Percentiles rank a stretch among this genome's conserved stretches.
Conservation (phyloP, 306 rosid genomes). For the Medicago arabica region DNA sequence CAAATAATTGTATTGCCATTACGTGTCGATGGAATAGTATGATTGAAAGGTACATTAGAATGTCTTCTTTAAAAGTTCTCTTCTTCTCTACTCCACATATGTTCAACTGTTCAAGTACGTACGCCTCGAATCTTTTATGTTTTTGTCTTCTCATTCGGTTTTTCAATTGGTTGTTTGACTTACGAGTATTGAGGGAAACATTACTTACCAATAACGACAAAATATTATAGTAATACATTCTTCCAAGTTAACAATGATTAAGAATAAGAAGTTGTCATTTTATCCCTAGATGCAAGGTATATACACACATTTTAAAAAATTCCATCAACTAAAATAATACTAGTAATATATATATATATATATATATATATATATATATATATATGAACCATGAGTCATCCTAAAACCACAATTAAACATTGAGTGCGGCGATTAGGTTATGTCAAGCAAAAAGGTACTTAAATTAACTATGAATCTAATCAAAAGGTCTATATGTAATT, state of each 20-base stretch:
- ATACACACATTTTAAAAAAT: neutral
- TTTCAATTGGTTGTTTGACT: neutral
- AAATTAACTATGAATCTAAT: too few relatives aligned
- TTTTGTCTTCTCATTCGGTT: neutral
- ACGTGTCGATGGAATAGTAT: neutral
- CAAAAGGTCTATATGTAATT: too few relatives aligned
- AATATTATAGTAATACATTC: neutral
- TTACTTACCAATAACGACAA: neutral
- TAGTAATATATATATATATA: too few relatives aligned
- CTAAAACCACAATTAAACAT: neutral
- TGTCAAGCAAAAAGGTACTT: too few relatives aligned
- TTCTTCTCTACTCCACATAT: constrained; percentile 11
- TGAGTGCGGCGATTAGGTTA: too few relatives aligned
- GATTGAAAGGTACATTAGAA: neutral
- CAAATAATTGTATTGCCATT: neutral
- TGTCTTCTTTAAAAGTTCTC: neutral
- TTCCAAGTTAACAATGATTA: neutral
- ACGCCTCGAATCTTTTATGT: neutral
- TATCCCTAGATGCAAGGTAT: neutral
- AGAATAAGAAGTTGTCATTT: neutral
- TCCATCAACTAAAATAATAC: neutral
- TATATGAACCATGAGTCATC: neutral
- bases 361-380: too few relatives aligned
- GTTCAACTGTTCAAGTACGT: neutral
- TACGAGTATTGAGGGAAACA: neutral